phyloP scores from a whole-genome alignment of 352 stramenopile species.

The Aphanomyces cochlioides region DNA sequence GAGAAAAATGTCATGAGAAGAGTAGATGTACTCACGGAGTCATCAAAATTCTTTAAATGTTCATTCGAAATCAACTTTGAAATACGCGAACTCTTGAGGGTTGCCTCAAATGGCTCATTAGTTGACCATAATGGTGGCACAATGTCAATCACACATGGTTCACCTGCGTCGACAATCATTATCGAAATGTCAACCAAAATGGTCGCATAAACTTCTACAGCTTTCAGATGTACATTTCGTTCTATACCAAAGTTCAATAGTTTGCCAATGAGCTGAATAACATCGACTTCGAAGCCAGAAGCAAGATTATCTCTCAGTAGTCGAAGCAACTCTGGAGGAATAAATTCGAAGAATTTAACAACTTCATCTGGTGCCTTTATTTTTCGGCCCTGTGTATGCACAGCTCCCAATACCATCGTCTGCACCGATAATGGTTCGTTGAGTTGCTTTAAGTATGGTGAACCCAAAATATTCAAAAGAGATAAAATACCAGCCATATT shows the following conservation, averaged over 20 bases:
- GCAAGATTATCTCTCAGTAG: background rate
- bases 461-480: conserved; percentile 10
- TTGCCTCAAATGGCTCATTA: conserved; percentile 10
- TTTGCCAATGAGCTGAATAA: conserved; percentile 15
- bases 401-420: background rate
- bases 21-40: background rate
- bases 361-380: conserved; percentile 18
- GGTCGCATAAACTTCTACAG: conserved; percentile 9
- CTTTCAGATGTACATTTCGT: conserved; percentile 21
- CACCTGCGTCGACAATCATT: conserved; percentile 7
- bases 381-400: conserved; percentile 14
- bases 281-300: conserved; percentile 9
- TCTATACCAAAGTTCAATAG: conserved; percentile 19
- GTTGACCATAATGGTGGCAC: conserved; percentile 20
- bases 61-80: conserved; percentile 1
- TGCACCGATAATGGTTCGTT: background rate
- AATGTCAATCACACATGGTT: conserved; percentile 15
- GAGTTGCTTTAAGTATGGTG: conserved; percentile 20
- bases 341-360: conserved; percentile 28
- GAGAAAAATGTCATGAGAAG: conserved; percentile 22
- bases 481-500: conserved; percentile 21
- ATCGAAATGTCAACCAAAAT: conserved; percentile 4
- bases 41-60: background rate
- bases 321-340: conserved; percentile 4
- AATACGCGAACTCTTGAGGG: conserved; percentile 8